These are phyloP conservation scores for Candida qinlingensis DNA, from an alignment of 805 yeast genomes.

Conservation along the genomic window DNA sequence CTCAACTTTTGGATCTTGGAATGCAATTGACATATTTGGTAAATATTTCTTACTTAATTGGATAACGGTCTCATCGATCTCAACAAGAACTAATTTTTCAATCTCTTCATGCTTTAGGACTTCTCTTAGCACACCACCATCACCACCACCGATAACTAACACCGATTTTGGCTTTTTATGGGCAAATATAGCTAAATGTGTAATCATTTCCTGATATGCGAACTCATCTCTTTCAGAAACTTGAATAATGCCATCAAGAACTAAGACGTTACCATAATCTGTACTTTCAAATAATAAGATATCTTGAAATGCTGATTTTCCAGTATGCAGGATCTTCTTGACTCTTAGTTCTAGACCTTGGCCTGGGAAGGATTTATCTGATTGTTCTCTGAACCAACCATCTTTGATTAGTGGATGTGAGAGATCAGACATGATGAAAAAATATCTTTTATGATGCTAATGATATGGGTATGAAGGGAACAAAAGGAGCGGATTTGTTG, in stretches of 20 bases:
- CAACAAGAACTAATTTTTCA: slow-evolving; percentile 72
- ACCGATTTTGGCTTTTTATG: slow-evolving; percentile 74
- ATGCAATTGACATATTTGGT: slow-evolving; percentile 68
- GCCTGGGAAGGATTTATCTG: slow-evolving; percentile 75
- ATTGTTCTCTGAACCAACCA: slow-evolving; percentile 81
- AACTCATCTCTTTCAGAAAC: slow-evolving; percentile 91
- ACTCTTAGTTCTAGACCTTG: slow-evolving; percentile 72
- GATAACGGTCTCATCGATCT: slow-evolving; percentile 82
- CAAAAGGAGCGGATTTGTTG: neutral
- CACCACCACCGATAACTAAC: slow-evolving; percentile 92
- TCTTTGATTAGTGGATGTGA: slow-evolving; percentile 35
- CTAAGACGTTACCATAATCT: slow-evolving; percentile 81
- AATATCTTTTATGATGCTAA: neutral
- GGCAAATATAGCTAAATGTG: slow-evolving; percentile 75
- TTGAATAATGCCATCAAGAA: slow-evolving; percentile 84
- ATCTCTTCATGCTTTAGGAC: slow-evolving; percentile 68
- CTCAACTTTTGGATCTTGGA: slow-evolving; percentile 58
- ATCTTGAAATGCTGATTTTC: slow-evolving; percentile 72
- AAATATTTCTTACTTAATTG: slow-evolving; percentile 63
- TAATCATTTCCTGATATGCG: slow-evolving; percentile 88
- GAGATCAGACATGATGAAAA: slow-evolving; percentile 8
- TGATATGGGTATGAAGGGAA: neutral
- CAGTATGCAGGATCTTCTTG: slow-evolving; percentile 57
- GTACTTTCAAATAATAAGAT: slow-evolving; percentile 65
- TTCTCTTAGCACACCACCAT: slow-evolving; percentile 91